Conservation (phyloP, 306 rosid genomes). For the Rubus idaeus region DNA sequence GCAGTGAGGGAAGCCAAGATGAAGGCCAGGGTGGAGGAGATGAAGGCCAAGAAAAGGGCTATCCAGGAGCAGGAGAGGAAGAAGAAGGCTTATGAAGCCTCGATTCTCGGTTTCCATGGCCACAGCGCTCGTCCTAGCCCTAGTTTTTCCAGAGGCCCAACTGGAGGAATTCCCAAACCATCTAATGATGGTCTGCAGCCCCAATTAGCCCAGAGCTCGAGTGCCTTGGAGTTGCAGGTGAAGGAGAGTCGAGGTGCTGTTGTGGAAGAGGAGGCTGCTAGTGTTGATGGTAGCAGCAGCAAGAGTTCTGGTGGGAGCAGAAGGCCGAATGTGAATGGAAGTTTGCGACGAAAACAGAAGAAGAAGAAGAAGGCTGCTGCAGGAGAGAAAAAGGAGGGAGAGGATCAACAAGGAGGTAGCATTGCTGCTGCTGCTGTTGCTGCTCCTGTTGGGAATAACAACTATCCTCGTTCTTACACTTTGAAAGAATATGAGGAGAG, state of each 20-base stretch:
- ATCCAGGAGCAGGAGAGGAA: neutral
- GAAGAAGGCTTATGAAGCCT: neutral
- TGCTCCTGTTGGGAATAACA: neutral
- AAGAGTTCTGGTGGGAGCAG: neutral
- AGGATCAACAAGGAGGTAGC: neutral
- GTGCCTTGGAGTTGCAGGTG: neutral
- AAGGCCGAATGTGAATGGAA: neutral
- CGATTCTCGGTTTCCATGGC: neutral
- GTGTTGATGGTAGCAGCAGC: neutral
- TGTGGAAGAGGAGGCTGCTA: neutral
- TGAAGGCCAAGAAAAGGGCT: neutral
- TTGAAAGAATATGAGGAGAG: neutral
- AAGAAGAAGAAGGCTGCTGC: neutral
- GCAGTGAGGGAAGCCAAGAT: neutral
- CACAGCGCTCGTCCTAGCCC: neutral
- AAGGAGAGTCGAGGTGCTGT: neutral
- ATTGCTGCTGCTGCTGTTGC: neutral
- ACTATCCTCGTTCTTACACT: conserved; percentile 8
- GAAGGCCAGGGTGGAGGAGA: neutral
- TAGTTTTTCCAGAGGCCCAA: neutral
- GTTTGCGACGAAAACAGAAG: neutral
- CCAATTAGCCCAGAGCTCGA: neutral
- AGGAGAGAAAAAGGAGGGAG: neutral
- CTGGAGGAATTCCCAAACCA: too few relatives aligned
- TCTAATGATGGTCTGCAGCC: neutral